Evolutionary conservation across 2,329 filamentous ascomycete genomes (phyloP).

Genomic region (Hyphodiscus sp.): DNA sequence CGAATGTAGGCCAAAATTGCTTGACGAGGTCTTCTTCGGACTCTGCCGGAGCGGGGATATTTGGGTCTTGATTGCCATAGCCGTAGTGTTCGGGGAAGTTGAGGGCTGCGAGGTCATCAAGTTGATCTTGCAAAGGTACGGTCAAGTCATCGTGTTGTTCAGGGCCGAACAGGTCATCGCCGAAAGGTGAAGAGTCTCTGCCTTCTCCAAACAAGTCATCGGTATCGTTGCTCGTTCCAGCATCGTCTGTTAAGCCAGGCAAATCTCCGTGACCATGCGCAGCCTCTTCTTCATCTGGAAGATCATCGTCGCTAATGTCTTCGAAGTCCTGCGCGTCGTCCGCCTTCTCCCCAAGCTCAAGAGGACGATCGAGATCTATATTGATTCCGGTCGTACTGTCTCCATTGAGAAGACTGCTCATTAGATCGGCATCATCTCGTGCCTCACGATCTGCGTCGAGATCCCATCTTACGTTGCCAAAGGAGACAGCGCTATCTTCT

Average conservation of each 20-base stretch:
- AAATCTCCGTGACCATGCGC: conserved; percentile 19
- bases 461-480: not conserved
- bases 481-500: not conserved
- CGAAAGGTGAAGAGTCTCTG: conserved; percentile 26
- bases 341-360: conserved; percentile 71
- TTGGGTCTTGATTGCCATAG: conserved; percentile 48
- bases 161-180: conserved; percentile 17
- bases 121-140: conserved; percentile 1
- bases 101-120: conserved; percentile 30
- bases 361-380: conserved; percentile 39
- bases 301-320: conserved; percentile 86
- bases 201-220: conserved; percentile 66
- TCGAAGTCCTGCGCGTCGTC: conserved; percentile 88
- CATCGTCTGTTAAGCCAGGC: conserved; percentile 44
- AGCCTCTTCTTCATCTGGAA: conserved; percentile 69
- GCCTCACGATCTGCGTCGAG: conserved; percentile 26
- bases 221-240: conserved; percentile 49
- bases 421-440: conserved; percentile 40
- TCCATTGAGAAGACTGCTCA: conserved; percentile 39
- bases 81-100: conserved; percentile 38
- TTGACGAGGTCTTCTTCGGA: conserved; percentile 70
- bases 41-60: conserved; percentile 64
- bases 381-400: conserved; percentile 33
- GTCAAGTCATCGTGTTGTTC: conserved; percentile 6
- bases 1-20: conserved; percentile 75